A percentile compares a stretch with the other conserved stretches of the same genome.
phyloP scores from a whole-genome alignment of 2,329 filamentous ascomycete species.

The Fusarium sp. region DNA sequence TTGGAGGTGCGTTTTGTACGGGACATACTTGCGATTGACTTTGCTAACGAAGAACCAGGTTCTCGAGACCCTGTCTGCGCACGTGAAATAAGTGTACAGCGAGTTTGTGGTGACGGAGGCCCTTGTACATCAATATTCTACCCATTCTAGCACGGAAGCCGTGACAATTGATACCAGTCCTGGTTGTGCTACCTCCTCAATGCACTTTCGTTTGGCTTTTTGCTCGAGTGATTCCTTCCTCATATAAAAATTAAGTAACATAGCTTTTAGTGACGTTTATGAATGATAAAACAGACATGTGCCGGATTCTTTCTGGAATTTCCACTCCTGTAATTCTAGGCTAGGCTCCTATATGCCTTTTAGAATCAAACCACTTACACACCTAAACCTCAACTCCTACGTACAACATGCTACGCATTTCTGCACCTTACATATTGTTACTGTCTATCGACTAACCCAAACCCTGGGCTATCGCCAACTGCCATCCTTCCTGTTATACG shows the following conservation, averaged over 20 bases:
- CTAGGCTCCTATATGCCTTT: conserved; percentile 11
- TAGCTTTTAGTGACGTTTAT: conserved; percentile 18
- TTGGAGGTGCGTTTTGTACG: conserved; percentile 77
- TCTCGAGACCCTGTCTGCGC: conserved; percentile 84
- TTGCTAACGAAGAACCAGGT: conserved; percentile 69
- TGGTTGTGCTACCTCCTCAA: conserved; percentile 48
- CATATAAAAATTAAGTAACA: neutral
- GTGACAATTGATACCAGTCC: conserved; percentile 55
- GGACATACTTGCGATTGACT: conserved; percentile 4
- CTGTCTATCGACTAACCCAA: conserved; percentile 23
- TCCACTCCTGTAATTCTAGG: conserved; percentile 5
- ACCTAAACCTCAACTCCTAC: conserved; percentile 4
- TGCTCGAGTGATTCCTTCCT: conserved; percentile 40
- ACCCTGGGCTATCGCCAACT: neutral
- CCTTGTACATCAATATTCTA: conserved; percentile 59
- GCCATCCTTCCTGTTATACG: conserved; percentile 22
- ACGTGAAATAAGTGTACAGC: conserved; percentile 79
- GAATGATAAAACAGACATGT: conserved; percentile 21
- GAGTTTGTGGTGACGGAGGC: conserved; percentile 57
- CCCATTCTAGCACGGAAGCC: conserved; percentile 52
- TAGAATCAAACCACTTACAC: neutral
- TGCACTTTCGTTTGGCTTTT: conserved; percentile 25
- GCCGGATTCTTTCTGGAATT: conserved; percentile 23
- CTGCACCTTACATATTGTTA: conserved; percentile 19
- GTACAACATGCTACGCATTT: conserved; percentile 23